A percentile compares a stretch with the other conserved stretches of the same genome.
Evolutionary conservation across 179 eudicot genomes (phyloP).

Genomic region (Gypsophila paniculata): DNA sequence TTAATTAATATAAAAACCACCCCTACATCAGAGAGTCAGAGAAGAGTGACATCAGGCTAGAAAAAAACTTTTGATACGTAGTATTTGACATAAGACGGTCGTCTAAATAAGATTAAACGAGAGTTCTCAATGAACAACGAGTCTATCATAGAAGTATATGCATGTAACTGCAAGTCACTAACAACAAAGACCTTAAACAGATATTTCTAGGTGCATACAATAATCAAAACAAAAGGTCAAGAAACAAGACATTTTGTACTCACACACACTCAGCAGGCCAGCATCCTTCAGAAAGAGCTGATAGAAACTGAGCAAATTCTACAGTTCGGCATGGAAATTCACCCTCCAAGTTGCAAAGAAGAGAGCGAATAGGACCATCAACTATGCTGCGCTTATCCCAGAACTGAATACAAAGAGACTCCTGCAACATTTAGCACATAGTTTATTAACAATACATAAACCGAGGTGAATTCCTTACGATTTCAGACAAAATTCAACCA

Average conservation of each 20-base stretch:
- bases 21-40: not conserved
- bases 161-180: not conserved
- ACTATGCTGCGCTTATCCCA: constrained; percentile 89
- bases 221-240: not conserved
- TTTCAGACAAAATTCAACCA: not conserved
- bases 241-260: constrained; percentile 18
- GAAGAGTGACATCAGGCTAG: not conserved
- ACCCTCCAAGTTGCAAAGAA: constrained; percentile 77
- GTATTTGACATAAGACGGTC: not conserved
- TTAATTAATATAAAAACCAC: not conserved
- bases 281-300: constrained; percentile 83
- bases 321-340: constrained; percentile 76
- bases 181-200: constrained; percentile 2
- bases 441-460: not conserved
- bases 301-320: constrained; percentile 60
- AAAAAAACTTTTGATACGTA: not conserved
- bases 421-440: constrained; percentile 47
- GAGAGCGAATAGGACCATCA: constrained; percentile 90
- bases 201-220: not conserved
- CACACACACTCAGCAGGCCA: constrained; percentile 99
- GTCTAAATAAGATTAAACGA: not conserved
- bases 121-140: not conserved
- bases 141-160: not conserved
- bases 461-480: not conserved
- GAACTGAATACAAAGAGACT: constrained; percentile 91